phyloP scores from a whole-genome alignment of 805 yeast species.

The Saturnispora sekii region DNA sequence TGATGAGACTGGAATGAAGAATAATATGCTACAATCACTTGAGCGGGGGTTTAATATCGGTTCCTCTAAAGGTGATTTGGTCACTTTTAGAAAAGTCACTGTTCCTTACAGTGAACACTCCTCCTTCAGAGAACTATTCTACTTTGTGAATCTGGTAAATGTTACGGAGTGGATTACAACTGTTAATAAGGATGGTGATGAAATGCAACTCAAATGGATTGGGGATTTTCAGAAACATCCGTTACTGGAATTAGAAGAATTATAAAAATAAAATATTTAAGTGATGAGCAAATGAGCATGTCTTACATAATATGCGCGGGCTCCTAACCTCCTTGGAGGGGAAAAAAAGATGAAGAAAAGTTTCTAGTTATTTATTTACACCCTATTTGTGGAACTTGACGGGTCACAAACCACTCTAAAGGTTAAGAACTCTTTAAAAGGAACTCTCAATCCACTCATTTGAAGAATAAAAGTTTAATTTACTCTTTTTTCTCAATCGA shows the following conservation, averaged over 20 bases:
- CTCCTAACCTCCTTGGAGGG: conserved; percentile 5
- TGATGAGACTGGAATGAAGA: conserved; percentile 2
- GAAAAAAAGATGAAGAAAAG: background rate
- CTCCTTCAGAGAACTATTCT: conserved; percentile 69
- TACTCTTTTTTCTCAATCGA: background rate
- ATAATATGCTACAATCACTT: background rate
- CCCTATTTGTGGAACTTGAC: background rate
- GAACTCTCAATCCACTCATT: background rate
- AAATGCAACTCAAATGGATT: conserved; percentile 1
- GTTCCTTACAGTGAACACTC: conserved; percentile 91
- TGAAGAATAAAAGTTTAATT: background rate
- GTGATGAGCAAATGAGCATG: conserved; percentile 4
- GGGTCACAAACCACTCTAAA: background rate
- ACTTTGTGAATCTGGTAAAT: conserved; percentile 46
- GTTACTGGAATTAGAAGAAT: background rate
- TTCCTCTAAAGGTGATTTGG: conserved; percentile 9
- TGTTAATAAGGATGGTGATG: conserved; percentile 37
- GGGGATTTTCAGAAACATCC: background rate
- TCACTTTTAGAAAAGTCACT: conserved; percentile 15
- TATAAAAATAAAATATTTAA: background rate
- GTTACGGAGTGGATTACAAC: conserved; percentile 64
- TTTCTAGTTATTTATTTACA: background rate
- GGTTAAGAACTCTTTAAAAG: too few species aligned
- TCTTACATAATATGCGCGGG: conserved; percentile 3
- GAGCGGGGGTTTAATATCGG: conserved; percentile 9